These are phyloP conservation scores for Geotrichum restrictum DNA, from an alignment of 1,139 yeast genomes.

Conservation along the genomic window DNA sequence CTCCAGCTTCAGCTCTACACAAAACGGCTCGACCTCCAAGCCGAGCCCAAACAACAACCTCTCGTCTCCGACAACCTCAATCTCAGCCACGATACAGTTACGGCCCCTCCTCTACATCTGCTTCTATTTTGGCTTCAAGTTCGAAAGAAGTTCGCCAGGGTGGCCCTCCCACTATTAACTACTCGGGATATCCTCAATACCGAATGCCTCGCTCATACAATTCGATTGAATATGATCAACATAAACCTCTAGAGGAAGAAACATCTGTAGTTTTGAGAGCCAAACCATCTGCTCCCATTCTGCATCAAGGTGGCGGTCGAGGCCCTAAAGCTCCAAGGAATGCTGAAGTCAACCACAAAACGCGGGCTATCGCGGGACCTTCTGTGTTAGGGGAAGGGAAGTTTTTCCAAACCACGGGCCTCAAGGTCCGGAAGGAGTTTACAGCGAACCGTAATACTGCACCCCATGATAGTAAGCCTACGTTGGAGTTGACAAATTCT, in stretches of 20 bases:
- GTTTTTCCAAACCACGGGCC: conserved; percentile 18
- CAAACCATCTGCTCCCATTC: conserved; percentile 12
- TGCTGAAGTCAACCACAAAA: conserved; percentile 8
- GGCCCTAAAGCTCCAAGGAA: background rate
- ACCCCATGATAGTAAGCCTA: background rate
- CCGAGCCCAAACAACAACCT: conserved; percentile 1
- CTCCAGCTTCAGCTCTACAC: background rate
- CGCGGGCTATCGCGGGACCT: conserved; percentile 4
- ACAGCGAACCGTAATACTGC: background rate
- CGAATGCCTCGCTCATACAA: conserved; percentile 4
- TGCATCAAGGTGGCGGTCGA: conserved; percentile 7
- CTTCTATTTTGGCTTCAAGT: conserved; percentile 9
- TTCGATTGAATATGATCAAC: conserved; percentile 11
- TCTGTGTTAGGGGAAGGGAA: conserved; percentile 9
- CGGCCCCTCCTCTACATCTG: conserved; percentile 5
- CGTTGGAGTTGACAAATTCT: background rate
- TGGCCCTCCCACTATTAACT: conserved; percentile 4
- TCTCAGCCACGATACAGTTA: conserved; percentile 3
- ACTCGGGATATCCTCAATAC: background rate
- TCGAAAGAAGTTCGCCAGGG: background rate
- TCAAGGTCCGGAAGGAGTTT: conserved; percentile 13
- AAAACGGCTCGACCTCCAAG: conserved; percentile 12
- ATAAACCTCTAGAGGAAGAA: conserved; percentile 1
- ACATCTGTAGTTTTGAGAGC: conserved; percentile 9
- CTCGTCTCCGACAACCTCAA: background rate